Conservation (phyloP, 1,139 yeast species). For the Pichia cactophila region DNA sequence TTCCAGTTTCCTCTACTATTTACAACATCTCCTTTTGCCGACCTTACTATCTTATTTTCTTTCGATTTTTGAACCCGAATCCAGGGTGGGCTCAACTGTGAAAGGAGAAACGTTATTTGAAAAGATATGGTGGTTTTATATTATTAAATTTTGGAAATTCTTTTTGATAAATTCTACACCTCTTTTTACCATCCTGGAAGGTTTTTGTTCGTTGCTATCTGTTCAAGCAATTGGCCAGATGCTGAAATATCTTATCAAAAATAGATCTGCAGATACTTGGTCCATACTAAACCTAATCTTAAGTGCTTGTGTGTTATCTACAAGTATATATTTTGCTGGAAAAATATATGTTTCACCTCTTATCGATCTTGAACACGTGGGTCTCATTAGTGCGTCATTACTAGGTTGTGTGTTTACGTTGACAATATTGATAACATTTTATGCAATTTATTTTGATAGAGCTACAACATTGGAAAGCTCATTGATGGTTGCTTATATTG, state of each 20-base stretch:
- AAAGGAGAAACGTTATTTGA: constrained; percentile 18
- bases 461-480: constrained; percentile 91
- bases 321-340: constrained; percentile 70
- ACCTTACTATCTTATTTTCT: constrained; percentile 69
- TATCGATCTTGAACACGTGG: constrained; percentile 53
- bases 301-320: constrained; percentile 70
- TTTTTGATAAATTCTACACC: constrained; percentile 78
- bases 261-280: constrained; percentile 64
- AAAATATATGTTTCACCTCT: constrained; percentile 67
- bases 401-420: constrained; percentile 79
- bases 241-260: constrained; percentile 61
- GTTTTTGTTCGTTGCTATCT: constrained; percentile 80
- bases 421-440: constrained; percentile 66
- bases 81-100: constrained; percentile 8
- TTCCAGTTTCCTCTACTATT: constrained; percentile 58
- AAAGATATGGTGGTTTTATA: constrained; percentile 27
- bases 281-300: constrained; percentile 65
- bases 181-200: constrained; percentile 80
- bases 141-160: constrained; percentile 59
- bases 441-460: constrained; percentile 73
- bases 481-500: constrained; percentile 79
- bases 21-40: constrained; percentile 80
- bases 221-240: constrained; percentile 90
- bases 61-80: constrained; percentile 38
- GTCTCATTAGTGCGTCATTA: constrained; percentile 68